These are phyloP conservation scores for Cardamine occulta DNA, from an alignment of 345 rosid genomes.

Conservation along the genomic window DNA sequence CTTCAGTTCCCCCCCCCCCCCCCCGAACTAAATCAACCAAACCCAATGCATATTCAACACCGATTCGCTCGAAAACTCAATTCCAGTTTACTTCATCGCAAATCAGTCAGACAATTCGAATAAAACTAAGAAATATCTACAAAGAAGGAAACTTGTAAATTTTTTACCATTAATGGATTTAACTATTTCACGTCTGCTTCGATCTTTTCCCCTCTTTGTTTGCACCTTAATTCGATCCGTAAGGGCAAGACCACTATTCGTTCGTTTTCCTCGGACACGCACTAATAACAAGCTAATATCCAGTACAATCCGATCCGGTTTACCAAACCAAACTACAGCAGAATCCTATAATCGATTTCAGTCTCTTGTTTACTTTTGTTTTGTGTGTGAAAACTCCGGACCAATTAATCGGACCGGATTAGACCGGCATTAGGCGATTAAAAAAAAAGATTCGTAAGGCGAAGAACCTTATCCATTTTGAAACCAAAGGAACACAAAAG, in stretches of 20 bases:
- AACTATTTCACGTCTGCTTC: not conserved
- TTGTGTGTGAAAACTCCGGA: too few species aligned
- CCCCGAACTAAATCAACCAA: not conserved
- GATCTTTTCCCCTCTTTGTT: not conserved
- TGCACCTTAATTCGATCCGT: conserved; percentile 16
- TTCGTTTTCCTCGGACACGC: too few species aligned
- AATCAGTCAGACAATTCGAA: not conserved
- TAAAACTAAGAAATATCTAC: not conserved
- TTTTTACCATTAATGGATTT: conserved; percentile 10
- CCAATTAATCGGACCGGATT: not conserved
- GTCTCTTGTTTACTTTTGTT: too few species aligned
- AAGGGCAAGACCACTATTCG: not conserved
- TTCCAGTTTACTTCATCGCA: too few species aligned
- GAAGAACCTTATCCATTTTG: conserved; percentile 37
- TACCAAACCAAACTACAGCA: conserved; percentile 1
- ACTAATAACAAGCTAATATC: not conserved
- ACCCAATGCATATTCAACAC: conserved; percentile 10
- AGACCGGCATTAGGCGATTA: conserved; percentile 4
- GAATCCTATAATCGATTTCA: too few species aligned
- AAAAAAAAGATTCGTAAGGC: not conserved
- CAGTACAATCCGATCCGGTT: conserved; percentile 16
- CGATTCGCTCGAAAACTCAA: too few species aligned
- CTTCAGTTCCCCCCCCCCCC: too few species aligned
- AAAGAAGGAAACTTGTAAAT: not conserved
- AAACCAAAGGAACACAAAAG: not conserved